Conservation (phyloP, 1,284 basidiomycete genomes). For the Boletellus deceptivus region DNA sequence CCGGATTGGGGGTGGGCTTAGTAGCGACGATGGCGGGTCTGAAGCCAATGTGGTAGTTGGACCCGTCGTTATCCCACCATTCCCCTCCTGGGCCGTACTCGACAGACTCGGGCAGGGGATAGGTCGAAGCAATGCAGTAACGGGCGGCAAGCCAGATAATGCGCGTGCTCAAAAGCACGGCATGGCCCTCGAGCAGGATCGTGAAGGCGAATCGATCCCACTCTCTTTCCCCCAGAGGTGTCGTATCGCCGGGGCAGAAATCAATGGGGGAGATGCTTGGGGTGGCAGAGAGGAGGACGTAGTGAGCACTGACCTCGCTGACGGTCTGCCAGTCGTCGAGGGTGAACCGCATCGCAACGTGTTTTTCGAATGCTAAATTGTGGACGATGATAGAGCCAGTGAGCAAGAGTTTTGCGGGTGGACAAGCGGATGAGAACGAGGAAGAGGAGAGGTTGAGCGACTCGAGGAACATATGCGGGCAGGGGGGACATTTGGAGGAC, state of each 20-base stretch:
- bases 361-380: slow-evolving; percentile 87
- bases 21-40: slow-evolving; percentile 21
- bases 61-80: slow-evolving; percentile 90
- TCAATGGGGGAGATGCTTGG: slow-evolving; percentile 34
- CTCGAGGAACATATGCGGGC: no score
- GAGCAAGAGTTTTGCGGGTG: slow-evolving; percentile 36
- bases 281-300: slow-evolving; percentile 50
- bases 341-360: slow-evolving; percentile 86
- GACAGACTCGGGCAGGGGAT: slow-evolving; percentile 42
- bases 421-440: slow-evolving; percentile 30
- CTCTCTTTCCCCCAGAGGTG: no score
- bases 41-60: slow-evolving; percentile 77
- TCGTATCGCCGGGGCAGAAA: no score
- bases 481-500: no score
- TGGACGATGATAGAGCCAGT: slow-evolving; percentile 77
- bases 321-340: slow-evolving; percentile 94
- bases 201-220: slow-evolving; percentile 63
- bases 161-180: slow-evolving; percentile 60
- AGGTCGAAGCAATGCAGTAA: slow-evolving; percentile 28
- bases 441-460: slow-evolving; percentile 53
- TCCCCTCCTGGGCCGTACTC: slow-evolving; percentile 45
- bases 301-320: slow-evolving; percentile 76
- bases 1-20: neutral
- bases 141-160: slow-evolving; percentile 61
- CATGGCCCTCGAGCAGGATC: slow-evolving; percentile 76